A percentile compares a stretch with the other conserved stretches of the same genome.
These are phyloP conservation scores for Rhynchosporium graminicola DNA, from an alignment of 2,329 filamentous ascomycete genomes.

Conservation along the genomic window DNA sequence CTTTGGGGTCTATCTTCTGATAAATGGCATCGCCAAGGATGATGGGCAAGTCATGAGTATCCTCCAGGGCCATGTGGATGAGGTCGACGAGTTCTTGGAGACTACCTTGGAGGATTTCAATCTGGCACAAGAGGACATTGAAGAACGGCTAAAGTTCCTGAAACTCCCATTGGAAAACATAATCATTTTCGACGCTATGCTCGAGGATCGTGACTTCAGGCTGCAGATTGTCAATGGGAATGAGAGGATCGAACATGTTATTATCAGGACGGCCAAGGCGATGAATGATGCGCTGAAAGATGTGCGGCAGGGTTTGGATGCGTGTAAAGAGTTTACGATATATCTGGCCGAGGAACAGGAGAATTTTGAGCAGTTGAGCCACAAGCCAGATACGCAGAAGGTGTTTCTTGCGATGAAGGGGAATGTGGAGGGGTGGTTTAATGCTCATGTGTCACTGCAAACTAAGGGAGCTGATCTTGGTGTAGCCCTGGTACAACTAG, in stretches of 20 bases:
- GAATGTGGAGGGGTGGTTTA: constrained; percentile 88
- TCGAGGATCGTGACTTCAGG: constrained; percentile 82
- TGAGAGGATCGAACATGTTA: constrained; percentile 85
- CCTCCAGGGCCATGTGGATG: constrained; percentile 87
- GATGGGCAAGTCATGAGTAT: constrained; percentile 86
- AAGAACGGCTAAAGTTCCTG: constrained; percentile 76
- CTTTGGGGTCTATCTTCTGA: constrained; percentile 86
- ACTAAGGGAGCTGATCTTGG: constrained; percentile 71
- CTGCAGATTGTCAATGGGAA: constrained; percentile 83
- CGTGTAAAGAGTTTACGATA: constrained; percentile 72
- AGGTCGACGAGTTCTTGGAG: constrained; percentile 89
- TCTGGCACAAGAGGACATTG: constrained; percentile 75
- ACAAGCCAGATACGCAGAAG: constrained; percentile 63
- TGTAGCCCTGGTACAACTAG: constrained; percentile 68
- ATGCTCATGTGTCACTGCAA: constrained; percentile 75
- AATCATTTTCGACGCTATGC: constrained; percentile 80
- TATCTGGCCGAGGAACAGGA: constrained; percentile 71
- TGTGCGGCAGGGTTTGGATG: constrained; percentile 73
- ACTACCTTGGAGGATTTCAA: constrained; percentile 82
- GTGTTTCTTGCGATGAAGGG: constrained; percentile 90
- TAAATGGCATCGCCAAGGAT: constrained; percentile 84
- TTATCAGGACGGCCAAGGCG: constrained; percentile 73
- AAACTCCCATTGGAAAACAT: constrained; percentile 83
- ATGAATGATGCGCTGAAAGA: constrained; percentile 80
- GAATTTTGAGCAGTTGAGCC: constrained; percentile 58